Evolutionary conservation across 441 rosid genomes (phyloP).

Genomic region (Adansonia grandidieri): DNA sequence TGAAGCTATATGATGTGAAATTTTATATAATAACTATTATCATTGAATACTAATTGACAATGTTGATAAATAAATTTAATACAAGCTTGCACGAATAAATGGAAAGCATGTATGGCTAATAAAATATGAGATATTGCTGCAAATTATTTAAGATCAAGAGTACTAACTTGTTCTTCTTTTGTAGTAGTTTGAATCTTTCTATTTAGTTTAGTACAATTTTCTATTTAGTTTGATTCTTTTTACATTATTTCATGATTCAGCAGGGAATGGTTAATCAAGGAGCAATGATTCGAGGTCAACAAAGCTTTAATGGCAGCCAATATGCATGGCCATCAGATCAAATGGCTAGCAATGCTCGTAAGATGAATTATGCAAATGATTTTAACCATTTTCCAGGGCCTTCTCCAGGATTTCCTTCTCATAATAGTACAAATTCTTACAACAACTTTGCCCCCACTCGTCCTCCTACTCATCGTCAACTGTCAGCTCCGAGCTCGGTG

Average conservation of each 20-base stretch:
- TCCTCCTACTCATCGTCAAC: not conserved
- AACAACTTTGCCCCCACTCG: not conserved
- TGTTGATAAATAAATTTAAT: not conserved
- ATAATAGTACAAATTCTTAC: not conserved
- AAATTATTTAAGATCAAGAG: not conserved
- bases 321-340: conserved; percentile 10
- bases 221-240: not conserved
- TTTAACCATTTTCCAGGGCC: not conserved
- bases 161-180: not conserved
- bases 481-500: not conserved
- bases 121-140: not conserved
- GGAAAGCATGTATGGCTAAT: not conserved
- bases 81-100: not conserved
- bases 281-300: not conserved
- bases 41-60: not conserved
- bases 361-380: conserved; percentile 1
- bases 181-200: not conserved
- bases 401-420: not conserved
- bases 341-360: not conserved
- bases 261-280: conserved; percentile 8
- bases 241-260: not conserved
- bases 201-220: not conserved
- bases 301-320: conserved; percentile 4
- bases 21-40: not conserved
- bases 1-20: not conserved